Evolutionary conservation across 768 basidiomycete species (phyloP), one percentile per base, ranked within the genome.

Genomic region (Termitomyces sp.): DNA sequence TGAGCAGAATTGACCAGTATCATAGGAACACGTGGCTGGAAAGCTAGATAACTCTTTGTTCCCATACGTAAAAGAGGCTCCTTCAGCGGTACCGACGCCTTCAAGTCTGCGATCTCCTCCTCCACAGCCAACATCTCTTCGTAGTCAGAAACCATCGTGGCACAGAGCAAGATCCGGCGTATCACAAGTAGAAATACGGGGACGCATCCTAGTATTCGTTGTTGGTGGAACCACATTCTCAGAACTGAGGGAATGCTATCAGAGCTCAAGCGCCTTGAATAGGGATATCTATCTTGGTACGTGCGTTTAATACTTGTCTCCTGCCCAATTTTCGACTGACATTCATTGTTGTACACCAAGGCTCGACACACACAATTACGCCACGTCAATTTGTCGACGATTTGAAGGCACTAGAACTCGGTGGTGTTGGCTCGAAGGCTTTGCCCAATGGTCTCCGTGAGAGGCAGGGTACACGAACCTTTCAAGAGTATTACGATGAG

Each of bases 161-260:
- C 92, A 94, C 71, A 86, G 88, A 67, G 88, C 89, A 5, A 83
- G 81, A 66, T 72, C 84, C 4, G 81, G 79, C 4, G 79, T 78
- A 31, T 71, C 76, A 3, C 70, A 77, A 25, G 68, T 76, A 37
- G 83, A 75, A 78, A 88, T 83, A 55, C 82, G 86, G 61, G 89
- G 93, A 73, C 83, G 96, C 34, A 68, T 97, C 14, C 80, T 99
- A 40, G 84, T 98, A 17, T 98, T 98, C 73, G 80, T 98, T 29
- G 91, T 92, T 14, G 97, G 97, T 40, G 97, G 97, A 2, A 88
- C 96, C 83, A 96, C 97, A 2, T 95, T 94, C 71, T 96, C 95
- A 0, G 97, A 99, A 74, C 89, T 96, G 74, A 82, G 96, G 62
- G 86, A 94, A 68, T 88, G 86, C 50, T 98, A 98, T 70, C 81